Percentiles rank a stretch among this genome's conserved stretches.
These are phyloP conservation scores for Penicillium concentricum DNA, from an alignment of 2,329 filamentous ascomycete genomes.

Conservation along the genomic window DNA sequence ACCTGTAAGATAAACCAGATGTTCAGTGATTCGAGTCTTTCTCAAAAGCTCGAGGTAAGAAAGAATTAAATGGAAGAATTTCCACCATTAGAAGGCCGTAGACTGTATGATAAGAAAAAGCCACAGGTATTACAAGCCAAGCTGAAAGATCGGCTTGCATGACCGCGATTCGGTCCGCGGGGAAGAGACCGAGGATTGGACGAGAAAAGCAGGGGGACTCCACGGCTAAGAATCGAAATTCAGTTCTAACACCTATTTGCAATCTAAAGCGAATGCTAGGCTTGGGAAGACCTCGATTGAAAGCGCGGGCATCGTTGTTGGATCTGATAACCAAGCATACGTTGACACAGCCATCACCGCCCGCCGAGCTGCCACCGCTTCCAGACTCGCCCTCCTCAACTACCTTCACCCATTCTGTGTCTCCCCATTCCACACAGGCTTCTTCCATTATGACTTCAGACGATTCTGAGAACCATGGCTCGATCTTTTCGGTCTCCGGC, in stretches of 20 bases:
- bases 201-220: slow-evolving; percentile 20
- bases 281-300: slow-evolving; percentile 56
- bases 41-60: background rate
- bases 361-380: slow-evolving; percentile 45
- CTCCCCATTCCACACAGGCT: slow-evolving; percentile 26
- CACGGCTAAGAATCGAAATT: slow-evolving; percentile 9
- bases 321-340: slow-evolving; percentile 52
- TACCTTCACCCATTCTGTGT: slow-evolving; percentile 32
- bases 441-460: slow-evolving; percentile 45
- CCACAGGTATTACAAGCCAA: background rate
- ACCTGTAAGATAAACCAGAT: background rate
- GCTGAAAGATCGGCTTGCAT: slow-evolving; percentile 6
- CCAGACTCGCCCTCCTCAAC: slow-evolving; percentile 44
- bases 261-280: slow-evolving; percentile 52
- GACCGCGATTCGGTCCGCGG: slow-evolving; percentile 16
- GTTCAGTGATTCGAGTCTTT: background rate
- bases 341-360: slow-evolving; percentile 36
- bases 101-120: background rate
- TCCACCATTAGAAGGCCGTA: background rate
- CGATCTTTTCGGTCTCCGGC: slow-evolving; percentile 71
- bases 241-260: slow-evolving; percentile 2
- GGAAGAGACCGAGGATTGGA: slow-evolving; percentile 21
- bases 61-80: background rate
- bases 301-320: slow-evolving; percentile 60
- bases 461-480: slow-evolving; percentile 58